A percentile compares a stretch with the other conserved stretches of the same genome.
These are phyloP conservation scores for Tilletia indica DNA, from an alignment of 1,284 basidiomycete species.

Conservation along the genomic window DNA sequence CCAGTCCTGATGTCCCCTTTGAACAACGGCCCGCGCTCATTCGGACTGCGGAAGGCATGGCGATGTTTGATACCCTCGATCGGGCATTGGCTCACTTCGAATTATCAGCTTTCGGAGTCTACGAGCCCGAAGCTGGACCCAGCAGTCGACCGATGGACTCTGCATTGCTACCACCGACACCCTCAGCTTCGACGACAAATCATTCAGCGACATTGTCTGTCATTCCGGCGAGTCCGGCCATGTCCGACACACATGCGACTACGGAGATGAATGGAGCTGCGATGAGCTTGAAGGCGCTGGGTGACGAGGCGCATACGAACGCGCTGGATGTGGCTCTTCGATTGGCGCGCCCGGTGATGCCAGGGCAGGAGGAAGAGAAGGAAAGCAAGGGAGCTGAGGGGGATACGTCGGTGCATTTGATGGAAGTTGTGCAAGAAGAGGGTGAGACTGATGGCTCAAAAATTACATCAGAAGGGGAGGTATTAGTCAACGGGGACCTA, in stretches of 20 bases:
- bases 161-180: background rate
- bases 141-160: slow-evolving; percentile 10
- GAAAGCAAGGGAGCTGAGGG: background rate
- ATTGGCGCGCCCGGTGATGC: background rate
- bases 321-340: background rate
- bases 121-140: slow-evolving; percentile 14
- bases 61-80: slow-evolving; percentile 38
- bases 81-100: slow-evolving; percentile 19
- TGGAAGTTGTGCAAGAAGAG: slow-evolving; percentile 4
- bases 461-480: background rate
- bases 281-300: background rate
- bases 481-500: background rate
- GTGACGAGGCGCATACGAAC: slow-evolving; percentile 7
- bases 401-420: background rate
- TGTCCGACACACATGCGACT: background rate
- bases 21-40: slow-evolving; percentile 65
- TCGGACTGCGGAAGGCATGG: slow-evolving; percentile 76
- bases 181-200: too few relatives aligned
- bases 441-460: background rate
- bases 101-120: background rate
- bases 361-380: background rate
- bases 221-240: background rate
- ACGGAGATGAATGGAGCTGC: slow-evolving; percentile 5
- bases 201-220: background rate
- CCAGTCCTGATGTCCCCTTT: slow-evolving; percentile 37